phyloP scores from a whole-genome alignment of 2,329 filamentous ascomycete genomes.

The Aspergillus clavatus region DNA sequence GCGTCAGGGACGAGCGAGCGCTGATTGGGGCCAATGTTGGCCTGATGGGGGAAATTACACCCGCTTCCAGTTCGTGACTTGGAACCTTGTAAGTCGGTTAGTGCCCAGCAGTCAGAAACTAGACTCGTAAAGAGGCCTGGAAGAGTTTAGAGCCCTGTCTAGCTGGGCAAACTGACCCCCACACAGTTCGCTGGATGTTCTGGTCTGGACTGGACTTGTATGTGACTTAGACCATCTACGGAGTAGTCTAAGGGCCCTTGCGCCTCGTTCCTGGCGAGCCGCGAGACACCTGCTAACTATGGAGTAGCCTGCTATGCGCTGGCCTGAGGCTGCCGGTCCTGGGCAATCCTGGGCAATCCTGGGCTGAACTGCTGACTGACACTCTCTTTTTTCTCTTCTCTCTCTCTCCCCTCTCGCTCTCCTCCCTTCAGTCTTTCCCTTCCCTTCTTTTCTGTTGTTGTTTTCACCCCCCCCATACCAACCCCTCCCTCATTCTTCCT shows the following conservation, averaged over 20 bases:
- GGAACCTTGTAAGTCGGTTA: too few relatives aligned
- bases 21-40: neutral
- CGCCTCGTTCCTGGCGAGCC: conserved; percentile 12
- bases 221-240: neutral
- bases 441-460: neutral
- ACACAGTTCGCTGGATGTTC: too few relatives aligned
- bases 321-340: too few relatives aligned
- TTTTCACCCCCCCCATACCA: conserved; percentile 1
- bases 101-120: too few relatives aligned
- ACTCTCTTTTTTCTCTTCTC: conserved; percentile 22
- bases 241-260: conserved; percentile 17
- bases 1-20: neutral
- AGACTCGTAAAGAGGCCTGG: neutral
- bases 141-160: neutral
- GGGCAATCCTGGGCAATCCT: neutral
- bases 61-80: neutral
- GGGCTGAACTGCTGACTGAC: neutral
- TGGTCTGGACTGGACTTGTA: neutral
- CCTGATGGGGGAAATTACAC: neutral
- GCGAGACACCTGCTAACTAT: too few relatives aligned
- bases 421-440: conserved; percentile 1
- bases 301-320: too few relatives aligned
- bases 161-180: neutral
- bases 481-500: conserved; percentile 14
- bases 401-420: conserved; percentile 13